Percentiles rank a stretch among this genome's conserved stretches.
phyloP scores from a whole-genome alignment of 2,329 filamentous ascomycete genomes.

The Pezizomycotina sp. region DNA sequence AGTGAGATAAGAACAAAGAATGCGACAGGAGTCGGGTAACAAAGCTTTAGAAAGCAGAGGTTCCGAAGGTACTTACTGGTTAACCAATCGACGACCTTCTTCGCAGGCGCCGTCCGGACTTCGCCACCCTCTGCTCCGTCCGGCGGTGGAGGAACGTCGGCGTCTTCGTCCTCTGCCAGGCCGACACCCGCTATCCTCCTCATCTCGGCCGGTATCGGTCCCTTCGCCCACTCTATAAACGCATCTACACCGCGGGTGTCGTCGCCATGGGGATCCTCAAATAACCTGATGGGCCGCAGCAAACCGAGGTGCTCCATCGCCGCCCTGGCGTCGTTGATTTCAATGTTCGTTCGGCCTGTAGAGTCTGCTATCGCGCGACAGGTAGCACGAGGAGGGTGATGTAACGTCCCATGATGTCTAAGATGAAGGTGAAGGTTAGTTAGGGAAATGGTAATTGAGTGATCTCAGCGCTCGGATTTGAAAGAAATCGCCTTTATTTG shows the following conservation, averaged over 20 bases:
- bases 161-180: constrained; percentile 12
- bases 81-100: constrained; percentile 19
- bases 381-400: constrained; percentile 23
- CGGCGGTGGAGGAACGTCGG: constrained; percentile 1
- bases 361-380: constrained; percentile 23
- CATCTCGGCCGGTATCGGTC: constrained; percentile 13
- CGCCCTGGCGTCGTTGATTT: constrained; percentile 22
- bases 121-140: constrained; percentile 1
- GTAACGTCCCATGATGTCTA: constrained; percentile 25
- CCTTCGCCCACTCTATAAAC: constrained; percentile 18
- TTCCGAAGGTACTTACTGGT: too few species aligned
- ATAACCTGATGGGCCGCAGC: constrained; percentile 22
- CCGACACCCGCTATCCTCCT: constrained; percentile 13
- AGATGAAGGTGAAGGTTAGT: not conserved
- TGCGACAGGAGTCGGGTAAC: too few species aligned
- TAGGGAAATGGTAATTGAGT: not conserved
- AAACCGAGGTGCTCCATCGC: constrained; percentile 25
- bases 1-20: too few species aligned
- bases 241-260: constrained; percentile 15
- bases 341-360: constrained; percentile 20
- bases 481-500: not conserved
- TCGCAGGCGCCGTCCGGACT: constrained; percentile 6
- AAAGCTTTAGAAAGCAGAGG: too few species aligned
- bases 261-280: constrained; percentile 15
- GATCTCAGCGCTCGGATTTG: not conserved